Base-by-base conservation (phyloP, 2,329 filamentous ascomycete species). In the Pseudogymnoascus sp. region DNA sequence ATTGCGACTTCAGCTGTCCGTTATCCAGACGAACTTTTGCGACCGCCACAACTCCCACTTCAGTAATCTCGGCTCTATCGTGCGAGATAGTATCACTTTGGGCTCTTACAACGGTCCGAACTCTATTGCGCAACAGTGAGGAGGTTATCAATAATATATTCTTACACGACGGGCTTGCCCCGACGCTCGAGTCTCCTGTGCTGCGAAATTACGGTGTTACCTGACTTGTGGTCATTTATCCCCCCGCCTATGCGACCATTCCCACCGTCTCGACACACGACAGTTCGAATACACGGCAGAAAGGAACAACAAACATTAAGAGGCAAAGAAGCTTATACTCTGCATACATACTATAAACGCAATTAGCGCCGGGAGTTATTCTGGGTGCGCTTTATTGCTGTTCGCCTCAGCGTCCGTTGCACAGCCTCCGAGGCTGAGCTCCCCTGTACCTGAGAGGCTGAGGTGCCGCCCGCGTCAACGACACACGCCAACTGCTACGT, bases 401-500 rank as follows among this genome's bases (percentile, higher is more conserved):
- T 45, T 23, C 41, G 41, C 41, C 41, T 45, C 21, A 45, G 12
- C 21, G 3, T 45, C 41, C 21, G 8, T 25, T 45, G 41, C 21
- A 45, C 41, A 45, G 41, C 41, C 41, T 45, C 41, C 12, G 41
- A 45, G 52, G 52, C 52, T 33, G 28, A 33, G 52, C 52, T 37
- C 28, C 52, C 52, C 25, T 37, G 52, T 59, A 59, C 52, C 52
- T 59, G 25, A 59, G 55, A 59, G 35, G 55, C 31, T 38, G 28
- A 38, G 35, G 31, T 38, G 55, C 55, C 28, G 35, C 25, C 25
- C 28, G 25, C 31, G 25, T 59, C 21, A 33, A 45, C 5, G 12
- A 38, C 18, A 33, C 35, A 38, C 55, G 31, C 35, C 55, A 59
- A 7, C 55, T 14, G n/a, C 25, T 14, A 35, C 28, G 31, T 59